Evolutionary conservation across 2,329 filamentous ascomycete species (phyloP).

Genomic region (Pseudogymnoascus verrucosus): DNA sequence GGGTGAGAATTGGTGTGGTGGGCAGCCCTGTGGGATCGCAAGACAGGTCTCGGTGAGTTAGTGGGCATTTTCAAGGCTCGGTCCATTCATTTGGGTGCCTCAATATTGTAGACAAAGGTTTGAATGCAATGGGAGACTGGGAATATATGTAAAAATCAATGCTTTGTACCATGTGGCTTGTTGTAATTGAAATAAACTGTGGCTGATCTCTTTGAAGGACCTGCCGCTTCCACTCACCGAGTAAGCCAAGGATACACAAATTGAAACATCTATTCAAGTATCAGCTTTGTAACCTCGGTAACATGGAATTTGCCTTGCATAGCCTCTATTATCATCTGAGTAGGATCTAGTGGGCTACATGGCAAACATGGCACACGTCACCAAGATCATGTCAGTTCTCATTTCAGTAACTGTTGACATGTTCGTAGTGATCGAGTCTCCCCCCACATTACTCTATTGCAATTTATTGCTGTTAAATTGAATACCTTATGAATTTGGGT

Average conservation of each 20-base stretch:
- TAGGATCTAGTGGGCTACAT: background rate
- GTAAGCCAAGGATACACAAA: background rate
- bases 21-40: background rate
- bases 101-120: background rate
- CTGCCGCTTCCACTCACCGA: background rate
- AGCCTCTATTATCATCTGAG: background rate
- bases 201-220: background rate
- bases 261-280: background rate
- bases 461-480: background rate
- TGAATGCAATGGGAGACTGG: background rate
- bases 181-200: background rate
- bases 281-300: background rate
- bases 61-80: background rate
- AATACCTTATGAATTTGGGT: background rate
- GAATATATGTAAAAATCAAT: background rate
- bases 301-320: background rate
- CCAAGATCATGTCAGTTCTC: background rate
- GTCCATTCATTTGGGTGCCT: background rate
- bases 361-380: background rate
- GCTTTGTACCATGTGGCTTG: background rate
- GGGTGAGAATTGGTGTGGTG: background rate
- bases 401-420: background rate
- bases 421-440: too few relatives aligned
- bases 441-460: background rate
- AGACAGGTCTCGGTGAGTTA: background rate